Conservation (phyloP, 768 basidiomycete genomes). For the Boletus barrowsii region DNA sequence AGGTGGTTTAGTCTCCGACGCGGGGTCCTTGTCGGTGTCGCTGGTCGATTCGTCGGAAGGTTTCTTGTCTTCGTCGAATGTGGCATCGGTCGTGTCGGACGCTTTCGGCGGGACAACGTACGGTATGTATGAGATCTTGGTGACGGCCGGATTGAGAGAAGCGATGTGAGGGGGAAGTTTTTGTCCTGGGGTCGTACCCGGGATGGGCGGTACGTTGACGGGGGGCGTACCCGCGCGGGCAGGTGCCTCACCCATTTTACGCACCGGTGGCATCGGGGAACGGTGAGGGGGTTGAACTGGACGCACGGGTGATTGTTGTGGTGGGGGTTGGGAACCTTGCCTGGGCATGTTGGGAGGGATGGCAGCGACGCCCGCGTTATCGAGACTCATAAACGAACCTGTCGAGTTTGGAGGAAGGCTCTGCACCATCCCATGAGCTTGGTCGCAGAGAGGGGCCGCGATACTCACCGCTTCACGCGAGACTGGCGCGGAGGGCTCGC, state of each 20-base stretch:
- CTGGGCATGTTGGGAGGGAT: constrained; percentile 12
- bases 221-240: constrained; percentile 11
- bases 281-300: constrained; percentile 18
- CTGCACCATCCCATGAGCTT: constrained; percentile 10
- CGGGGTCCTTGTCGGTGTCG: constrained; percentile 20
- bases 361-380: constrained; percentile 7
- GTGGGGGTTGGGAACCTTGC: constrained; percentile 27
- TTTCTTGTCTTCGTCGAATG: constrained; percentile 25
- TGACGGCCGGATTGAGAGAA: constrained; percentile 31
- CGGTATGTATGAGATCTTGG: constrained; percentile 30
- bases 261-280: constrained; percentile 21
- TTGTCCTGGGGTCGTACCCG: constrained; percentile 27
- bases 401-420: constrained; percentile 24
- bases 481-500: constrained; percentile 23
- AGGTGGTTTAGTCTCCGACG: constrained; percentile 11
- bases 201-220: constrained; percentile 22
- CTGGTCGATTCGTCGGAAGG: constrained; percentile 2
- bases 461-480: constrained; percentile 27
- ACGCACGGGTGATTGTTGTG: constrained; percentile 27
- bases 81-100: constrained; percentile 15
- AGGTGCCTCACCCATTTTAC: constrained; percentile 20
- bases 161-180: constrained; percentile 34
- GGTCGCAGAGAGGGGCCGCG: not conserved
- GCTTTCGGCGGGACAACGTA: constrained; percentile 18
- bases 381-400: constrained; percentile 23